Evolutionary conservation across 192 early-diverging fungal species (phyloP).

Genomic region (Coemansia sp.): DNA sequence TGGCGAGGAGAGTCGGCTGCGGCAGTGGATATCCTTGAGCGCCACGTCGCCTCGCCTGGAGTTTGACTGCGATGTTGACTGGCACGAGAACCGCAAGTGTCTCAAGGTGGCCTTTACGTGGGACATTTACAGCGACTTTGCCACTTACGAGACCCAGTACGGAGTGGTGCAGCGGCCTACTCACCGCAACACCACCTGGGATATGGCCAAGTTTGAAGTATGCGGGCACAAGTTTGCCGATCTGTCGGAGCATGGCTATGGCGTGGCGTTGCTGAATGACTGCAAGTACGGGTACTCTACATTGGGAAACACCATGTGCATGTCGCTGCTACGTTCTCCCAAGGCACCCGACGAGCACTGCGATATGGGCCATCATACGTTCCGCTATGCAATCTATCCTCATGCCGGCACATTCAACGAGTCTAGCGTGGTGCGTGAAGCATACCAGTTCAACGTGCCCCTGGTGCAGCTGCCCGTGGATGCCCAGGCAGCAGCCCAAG

Average conservation of each 20-base stretch:
- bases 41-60: constrained; percentile 73
- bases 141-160: constrained; percentile 96
- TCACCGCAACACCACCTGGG: constrained; percentile 93
- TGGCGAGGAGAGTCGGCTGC: constrained; percentile 62
- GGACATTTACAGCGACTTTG: constrained; percentile 76
- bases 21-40: constrained; percentile 74
- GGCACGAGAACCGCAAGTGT: constrained; percentile 88
- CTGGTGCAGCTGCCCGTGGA: constrained; percentile 54
- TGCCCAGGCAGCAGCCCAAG: not conserved
- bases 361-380: constrained; percentile 70
- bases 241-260: constrained; percentile 90
- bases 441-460: constrained; percentile 89
- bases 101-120: constrained; percentile 92
- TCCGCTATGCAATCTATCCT: constrained; percentile 89
- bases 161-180: constrained; percentile 92
- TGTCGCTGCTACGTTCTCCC: constrained; percentile 83
- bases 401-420: constrained; percentile 81
- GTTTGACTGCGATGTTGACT: constrained; percentile 86
- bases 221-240: constrained; percentile 97
- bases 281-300: constrained; percentile 95
- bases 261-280: constrained; percentile 91
- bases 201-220: constrained; percentile 88
- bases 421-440: constrained; percentile 80
- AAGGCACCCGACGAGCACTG: constrained; percentile 68
- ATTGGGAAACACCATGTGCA: constrained; percentile 72